Conservation (phyloP, 2,329 filamentous ascomycete species). For the Botrytis porri region DNA sequence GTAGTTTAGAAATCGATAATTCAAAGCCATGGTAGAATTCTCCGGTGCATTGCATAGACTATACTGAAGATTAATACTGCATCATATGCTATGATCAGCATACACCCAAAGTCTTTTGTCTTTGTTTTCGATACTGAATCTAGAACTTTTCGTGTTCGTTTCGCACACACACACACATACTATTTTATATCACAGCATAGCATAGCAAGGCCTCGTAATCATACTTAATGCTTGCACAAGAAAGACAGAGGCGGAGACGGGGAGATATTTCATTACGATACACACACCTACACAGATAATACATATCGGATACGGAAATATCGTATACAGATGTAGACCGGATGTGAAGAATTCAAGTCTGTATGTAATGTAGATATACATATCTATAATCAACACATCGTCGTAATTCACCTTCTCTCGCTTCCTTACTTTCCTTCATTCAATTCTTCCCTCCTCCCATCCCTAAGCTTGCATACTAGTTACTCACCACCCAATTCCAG, state of each 20-base stretch:
- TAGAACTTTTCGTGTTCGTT: background rate
- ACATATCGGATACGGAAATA: background rate
- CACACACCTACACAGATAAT: background rate
- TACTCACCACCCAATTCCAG: background rate
- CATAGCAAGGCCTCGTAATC: background rate
- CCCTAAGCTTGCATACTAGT: no score
- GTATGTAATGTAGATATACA: background rate
- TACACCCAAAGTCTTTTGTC: background rate
- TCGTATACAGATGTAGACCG: background rate
- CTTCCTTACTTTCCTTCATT: background rate
- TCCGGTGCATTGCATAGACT: background rate
- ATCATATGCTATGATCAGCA: slow-evolving; percentile 12
- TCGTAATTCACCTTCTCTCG: background rate
- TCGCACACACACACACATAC: background rate
- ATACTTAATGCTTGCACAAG: background rate
- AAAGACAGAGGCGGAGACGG: background rate
- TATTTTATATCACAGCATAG: background rate
- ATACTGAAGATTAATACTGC: background rate
- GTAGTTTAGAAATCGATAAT: background rate
- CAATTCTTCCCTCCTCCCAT: background rate
- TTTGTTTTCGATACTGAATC: background rate
- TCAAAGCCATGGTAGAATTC: background rate
- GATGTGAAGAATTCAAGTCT: background rate
- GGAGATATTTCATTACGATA: background rate
- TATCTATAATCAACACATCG: background rate